Conservation (phyloP, 768 basidiomycete genomes). For the Boletus rubescentipes region DNA sequence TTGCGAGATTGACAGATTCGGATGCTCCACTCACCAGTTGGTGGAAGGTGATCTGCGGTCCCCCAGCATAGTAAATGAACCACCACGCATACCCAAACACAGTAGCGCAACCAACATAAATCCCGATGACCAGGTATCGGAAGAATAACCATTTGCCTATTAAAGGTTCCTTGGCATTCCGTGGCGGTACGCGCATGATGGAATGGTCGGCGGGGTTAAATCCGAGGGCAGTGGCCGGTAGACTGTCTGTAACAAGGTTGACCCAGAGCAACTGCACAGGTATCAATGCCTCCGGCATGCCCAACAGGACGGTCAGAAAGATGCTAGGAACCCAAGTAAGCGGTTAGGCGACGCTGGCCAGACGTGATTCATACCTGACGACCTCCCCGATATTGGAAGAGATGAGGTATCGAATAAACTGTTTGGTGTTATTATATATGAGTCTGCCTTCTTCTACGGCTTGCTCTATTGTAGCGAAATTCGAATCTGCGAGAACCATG, state of each 20-base stretch:
- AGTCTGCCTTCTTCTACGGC: slow-evolving; percentile 97
- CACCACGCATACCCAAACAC: slow-evolving; percentile 99
- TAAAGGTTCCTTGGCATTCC: slow-evolving; percentile 87
- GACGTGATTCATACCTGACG: slow-evolving; percentile 53
- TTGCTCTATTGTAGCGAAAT: slow-evolving; percentile 95
- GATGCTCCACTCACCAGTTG: slow-evolving; percentile 68
- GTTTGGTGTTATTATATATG: slow-evolving; percentile 99
- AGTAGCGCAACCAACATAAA: slow-evolving; percentile 92
- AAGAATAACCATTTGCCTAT: slow-evolving; percentile 94
- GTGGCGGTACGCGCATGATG: slow-evolving; percentile 94
- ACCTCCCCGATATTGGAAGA: slow-evolving; percentile 98
- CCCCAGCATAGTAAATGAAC: slow-evolving; percentile 89
- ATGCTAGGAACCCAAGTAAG: slow-evolving; percentile 51
- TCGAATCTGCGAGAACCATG: slow-evolving; percentile 96
- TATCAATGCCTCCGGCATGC: slow-evolving; percentile 99
- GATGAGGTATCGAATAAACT: slow-evolving; percentile 98
- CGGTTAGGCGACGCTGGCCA: neutral
- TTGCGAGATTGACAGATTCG: neutral
- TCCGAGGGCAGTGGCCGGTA: slow-evolving; percentile 95
- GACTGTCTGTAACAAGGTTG: slow-evolving; percentile 94
- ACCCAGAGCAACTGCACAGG: slow-evolving; percentile 99
- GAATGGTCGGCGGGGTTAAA: slow-evolving; percentile 97
- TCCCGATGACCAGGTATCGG: slow-evolving; percentile 90
- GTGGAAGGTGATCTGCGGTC: slow-evolving; percentile 91
- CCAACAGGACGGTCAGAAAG: slow-evolving; percentile 94